These are phyloP conservation scores for Coniochaeta sp. DNA, from an alignment of 2,329 filamentous ascomycete species.

Conservation along the genomic window DNA sequence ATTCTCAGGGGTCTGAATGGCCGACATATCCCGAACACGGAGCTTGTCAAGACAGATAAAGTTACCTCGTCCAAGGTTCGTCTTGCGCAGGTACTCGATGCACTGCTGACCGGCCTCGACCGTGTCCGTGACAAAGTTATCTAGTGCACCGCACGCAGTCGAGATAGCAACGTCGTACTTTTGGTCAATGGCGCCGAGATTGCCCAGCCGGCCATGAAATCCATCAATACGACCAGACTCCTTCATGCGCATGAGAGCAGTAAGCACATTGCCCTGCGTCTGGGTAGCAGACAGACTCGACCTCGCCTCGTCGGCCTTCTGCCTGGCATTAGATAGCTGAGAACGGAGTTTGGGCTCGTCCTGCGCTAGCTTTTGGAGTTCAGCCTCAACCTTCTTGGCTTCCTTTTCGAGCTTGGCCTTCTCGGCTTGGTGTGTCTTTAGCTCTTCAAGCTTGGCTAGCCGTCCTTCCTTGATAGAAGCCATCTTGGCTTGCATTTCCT, in stretches of 20 bases:
- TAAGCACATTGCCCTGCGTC: slow-evolving; percentile 85
- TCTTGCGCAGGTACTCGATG: slow-evolving; percentile 95
- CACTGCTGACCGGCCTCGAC: slow-evolving; percentile 96
- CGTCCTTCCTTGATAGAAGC: slow-evolving; percentile 64
- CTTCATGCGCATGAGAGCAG: slow-evolving; percentile 86
- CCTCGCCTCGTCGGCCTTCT: slow-evolving; percentile 93
- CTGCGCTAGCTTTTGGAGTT: slow-evolving; percentile 63
- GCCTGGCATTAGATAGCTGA: slow-evolving; percentile 80
- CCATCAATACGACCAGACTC: slow-evolving; percentile 96
- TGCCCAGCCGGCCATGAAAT: slow-evolving; percentile 91
- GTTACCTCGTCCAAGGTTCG: slow-evolving; percentile 91
- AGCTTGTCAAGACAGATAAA: slow-evolving; percentile 94
- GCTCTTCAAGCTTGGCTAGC: slow-evolving; percentile 61
- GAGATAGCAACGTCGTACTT: slow-evolving; percentile 98
- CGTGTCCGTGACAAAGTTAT: slow-evolving; percentile 95
- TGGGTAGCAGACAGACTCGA: slow-evolving; percentile 85
- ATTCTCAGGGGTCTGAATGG: slow-evolving; percentile 82
- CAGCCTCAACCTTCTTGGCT: slow-evolving; percentile 59
- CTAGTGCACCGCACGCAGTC: slow-evolving; percentile 81
- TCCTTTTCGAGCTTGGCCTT: slow-evolving; percentile 69
- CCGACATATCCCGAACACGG: slow-evolving; percentile 65
- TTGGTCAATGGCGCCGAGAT: slow-evolving; percentile 86
- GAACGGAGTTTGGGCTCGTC: slow-evolving; percentile 77
- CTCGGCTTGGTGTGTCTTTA: slow-evolving; percentile 68
- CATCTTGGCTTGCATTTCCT: slow-evolving; percentile 78